A percentile compares a stretch with the other conserved stretches of the same genome.
These are phyloP conservation scores for Alternaria angustiovoidea DNA, from an alignment of 2,329 filamentous ascomycete genomes.

Conservation along the genomic window DNA sequence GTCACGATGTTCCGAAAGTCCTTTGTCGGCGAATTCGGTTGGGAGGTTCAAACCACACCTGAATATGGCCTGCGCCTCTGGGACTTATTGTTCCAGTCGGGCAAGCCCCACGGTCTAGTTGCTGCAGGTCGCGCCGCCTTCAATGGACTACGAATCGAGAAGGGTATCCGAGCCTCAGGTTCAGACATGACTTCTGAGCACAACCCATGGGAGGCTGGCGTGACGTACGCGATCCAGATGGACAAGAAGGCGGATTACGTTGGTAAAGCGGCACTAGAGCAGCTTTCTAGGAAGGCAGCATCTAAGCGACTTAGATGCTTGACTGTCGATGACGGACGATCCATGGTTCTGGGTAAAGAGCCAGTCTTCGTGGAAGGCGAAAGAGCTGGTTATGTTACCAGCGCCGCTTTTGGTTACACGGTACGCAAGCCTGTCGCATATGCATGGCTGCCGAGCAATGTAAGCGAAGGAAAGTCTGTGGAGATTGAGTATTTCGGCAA, in stretches of 20 bases:
- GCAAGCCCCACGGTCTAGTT: constrained; percentile 63
- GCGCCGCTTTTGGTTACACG: constrained; percentile 67
- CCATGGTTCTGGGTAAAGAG: constrained; percentile 68
- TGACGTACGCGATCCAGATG: constrained; percentile 60
- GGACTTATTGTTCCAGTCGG: constrained; percentile 65
- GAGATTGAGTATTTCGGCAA: constrained; percentile 70
- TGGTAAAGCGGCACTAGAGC: constrained; percentile 60
- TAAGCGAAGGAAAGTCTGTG: constrained; percentile 60
- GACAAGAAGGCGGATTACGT: constrained; percentile 60
- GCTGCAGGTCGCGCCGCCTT: constrained; percentile 67
- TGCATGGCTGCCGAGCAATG: constrained; percentile 61
- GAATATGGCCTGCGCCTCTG: constrained; percentile 67
- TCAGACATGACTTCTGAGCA: constrained; percentile 69
- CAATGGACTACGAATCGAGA: constrained; percentile 66
- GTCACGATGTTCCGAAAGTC: constrained; percentile 65
- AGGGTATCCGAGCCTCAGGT: constrained; percentile 66
- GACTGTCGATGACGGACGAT: constrained; percentile 64
- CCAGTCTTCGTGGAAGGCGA: constrained; percentile 63
- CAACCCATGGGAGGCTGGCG: constrained; percentile 66
- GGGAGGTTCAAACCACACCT: constrained; percentile 68
- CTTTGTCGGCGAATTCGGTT: constrained; percentile 68
- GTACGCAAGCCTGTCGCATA: constrained; percentile 67
- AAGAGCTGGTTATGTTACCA: constrained; percentile 66
- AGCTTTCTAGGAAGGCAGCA: constrained; percentile 49
- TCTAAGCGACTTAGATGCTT: constrained; percentile 58